Percentiles rank a stretch among this genome's conserved stretches.
These are phyloP conservation scores for Podila epigama DNA, from an alignment of 192 early-diverging fungal genomes.

Conservation along the genomic window DNA sequence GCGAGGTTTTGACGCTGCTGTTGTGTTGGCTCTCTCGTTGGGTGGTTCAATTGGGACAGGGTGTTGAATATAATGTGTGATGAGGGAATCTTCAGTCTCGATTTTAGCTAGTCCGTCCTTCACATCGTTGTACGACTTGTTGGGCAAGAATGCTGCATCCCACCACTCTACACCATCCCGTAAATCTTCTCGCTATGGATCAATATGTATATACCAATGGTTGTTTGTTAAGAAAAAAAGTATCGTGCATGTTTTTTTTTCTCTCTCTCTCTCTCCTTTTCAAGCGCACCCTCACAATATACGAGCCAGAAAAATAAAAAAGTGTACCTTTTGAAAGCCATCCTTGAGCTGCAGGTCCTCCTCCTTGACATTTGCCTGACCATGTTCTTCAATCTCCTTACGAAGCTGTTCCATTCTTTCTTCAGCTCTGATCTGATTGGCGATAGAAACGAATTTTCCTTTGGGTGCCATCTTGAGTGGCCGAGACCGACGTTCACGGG, in stretches of 20 bases:
- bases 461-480: conserved; percentile 81
- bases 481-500: conserved; percentile 54
- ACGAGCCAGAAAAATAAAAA: too few species aligned
- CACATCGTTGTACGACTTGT: conserved; percentile 75
- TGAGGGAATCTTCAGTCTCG: conserved; percentile 58
- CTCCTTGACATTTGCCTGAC: conserved; percentile 19
- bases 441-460: conserved; percentile 84
- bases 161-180: conserved; percentile 95
- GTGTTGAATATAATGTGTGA: conserved; percentile 85
- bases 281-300: too few species aligned
- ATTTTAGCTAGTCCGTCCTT: conserved; percentile 42
- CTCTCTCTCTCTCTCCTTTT: too few species aligned
- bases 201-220: too few species aligned
- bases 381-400: conserved; percentile 39
- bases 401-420: conserved; percentile 59
- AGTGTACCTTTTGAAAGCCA: conserved; percentile 22
- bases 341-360: conserved; percentile 28
- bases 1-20: conserved; percentile 51
- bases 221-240: conserved; percentile 23
- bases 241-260: conserved; percentile 8
- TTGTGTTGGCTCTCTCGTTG: conserved; percentile 63
- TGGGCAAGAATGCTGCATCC: conserved; percentile 85
- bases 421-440: conserved; percentile 81
- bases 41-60: conserved; percentile 85
- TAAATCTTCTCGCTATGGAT: conserved; percentile 64